phyloP scores from a whole-genome alignment of 1,284 basidiomycete species.

The Ustilago hordei region DNA sequence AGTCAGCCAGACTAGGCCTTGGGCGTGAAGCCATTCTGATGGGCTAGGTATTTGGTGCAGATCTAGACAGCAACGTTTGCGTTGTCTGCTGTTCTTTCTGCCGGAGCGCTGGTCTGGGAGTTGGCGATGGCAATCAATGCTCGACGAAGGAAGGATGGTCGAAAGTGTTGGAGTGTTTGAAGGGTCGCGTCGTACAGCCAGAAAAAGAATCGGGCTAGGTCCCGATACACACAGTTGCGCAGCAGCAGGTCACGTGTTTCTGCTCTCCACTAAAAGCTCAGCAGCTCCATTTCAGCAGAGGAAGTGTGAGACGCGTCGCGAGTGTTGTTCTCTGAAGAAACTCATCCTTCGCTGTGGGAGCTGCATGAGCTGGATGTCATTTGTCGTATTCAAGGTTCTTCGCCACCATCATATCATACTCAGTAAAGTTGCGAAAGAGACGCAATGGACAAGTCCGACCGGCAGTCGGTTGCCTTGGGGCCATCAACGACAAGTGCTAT shows the following conservation, averaged over 20 bases:
- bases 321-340: slow-evolving; percentile 38
- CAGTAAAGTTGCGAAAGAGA: not conserved
- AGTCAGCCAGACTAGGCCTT: slow-evolving; percentile 35
- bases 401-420: slow-evolving; percentile 19
- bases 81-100: not conserved
- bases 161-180: slow-evolving; percentile 14
- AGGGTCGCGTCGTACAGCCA: slow-evolving; percentile 36
- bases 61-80: not conserved
- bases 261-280: slow-evolving; percentile 6
- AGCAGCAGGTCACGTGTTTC: slow-evolving; percentile 25
- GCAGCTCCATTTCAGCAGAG: not conserved
- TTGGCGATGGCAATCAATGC: not conserved
- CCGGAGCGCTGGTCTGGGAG: not conserved
- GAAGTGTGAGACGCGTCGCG: slow-evolving; percentile 38
- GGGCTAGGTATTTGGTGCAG: not conserved
- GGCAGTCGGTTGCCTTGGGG: not conserved
- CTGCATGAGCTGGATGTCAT: not conserved
- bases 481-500: not conserved
- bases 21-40: slow-evolving; percentile 32
- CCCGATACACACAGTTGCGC: slow-evolving; percentile 1
- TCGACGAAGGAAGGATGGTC: not conserved
- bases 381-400: not conserved
- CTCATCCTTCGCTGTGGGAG: not conserved
- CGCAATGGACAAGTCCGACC: slow-evolving; percentile 8
- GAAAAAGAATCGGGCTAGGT: not conserved